Evolutionary conservation across 2,329 filamentous ascomycete species (phyloP).

Genomic region (Calonectria fujianensis): DNA sequence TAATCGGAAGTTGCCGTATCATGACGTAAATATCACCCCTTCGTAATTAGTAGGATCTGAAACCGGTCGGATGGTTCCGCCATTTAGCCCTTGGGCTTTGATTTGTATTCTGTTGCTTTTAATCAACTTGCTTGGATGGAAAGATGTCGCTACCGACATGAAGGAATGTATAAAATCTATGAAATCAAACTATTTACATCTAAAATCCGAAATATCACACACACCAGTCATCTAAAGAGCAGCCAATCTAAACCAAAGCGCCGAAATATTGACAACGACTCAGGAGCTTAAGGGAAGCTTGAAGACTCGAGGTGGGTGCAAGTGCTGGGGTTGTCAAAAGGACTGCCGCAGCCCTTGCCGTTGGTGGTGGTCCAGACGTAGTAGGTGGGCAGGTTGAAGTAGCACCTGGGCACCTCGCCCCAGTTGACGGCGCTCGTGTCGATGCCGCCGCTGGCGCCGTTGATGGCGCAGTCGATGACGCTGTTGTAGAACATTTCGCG

Average conservation of each 20-base stretch:
- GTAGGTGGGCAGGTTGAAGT: conserved; percentile 3
- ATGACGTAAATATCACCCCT: background rate
- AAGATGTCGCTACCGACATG: too few relatives aligned
- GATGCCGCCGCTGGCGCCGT: background rate
- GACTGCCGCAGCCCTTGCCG: background rate
- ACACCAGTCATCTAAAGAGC: background rate
- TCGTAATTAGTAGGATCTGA: background rate
- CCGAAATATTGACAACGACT: background rate
- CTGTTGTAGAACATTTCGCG: conserved; percentile 1
- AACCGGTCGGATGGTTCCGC: background rate
- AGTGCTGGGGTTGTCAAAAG: background rate
- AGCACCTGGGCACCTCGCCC: background rate
- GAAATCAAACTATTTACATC: background rate
- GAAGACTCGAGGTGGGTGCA: background rate
- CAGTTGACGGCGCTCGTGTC: conserved; percentile 2
- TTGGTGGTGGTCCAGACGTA: background rate
- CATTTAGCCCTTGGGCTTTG: background rate
- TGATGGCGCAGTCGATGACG: background rate
- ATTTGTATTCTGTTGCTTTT: background rate
- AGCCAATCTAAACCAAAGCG: background rate
- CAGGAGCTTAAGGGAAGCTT: background rate
- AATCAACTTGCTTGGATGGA: too few relatives aligned
- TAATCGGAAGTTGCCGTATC: background rate
- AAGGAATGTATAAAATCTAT: background rate
- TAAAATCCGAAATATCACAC: background rate